Base-by-base conservation (phyloP, 75 land plant species). In the Azolla pinnata region DNA sequence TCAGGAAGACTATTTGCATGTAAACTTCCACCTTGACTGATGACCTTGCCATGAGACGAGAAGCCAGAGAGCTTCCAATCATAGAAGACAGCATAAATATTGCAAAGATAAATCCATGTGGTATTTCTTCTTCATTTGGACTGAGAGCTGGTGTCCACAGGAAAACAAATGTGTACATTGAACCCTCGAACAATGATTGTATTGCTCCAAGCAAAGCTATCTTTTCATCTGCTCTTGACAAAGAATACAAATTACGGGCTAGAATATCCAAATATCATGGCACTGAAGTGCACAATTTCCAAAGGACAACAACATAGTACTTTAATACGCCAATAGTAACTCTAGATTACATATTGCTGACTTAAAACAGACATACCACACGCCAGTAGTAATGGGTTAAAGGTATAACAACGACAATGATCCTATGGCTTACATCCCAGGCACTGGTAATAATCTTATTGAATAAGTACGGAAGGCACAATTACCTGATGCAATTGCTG, bases 151-250 rank as follows among this genome's bases (percentile, higher is more conserved):
- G 97, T 24, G 95, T 92, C 97, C 95, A 92, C 8, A 92, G 75
- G 63, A 92, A 92, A 45, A 92, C 96, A 81, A 92, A 92, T 14
- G 97, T 88, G 69, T 92, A 92, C 97, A 92, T 92, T 29, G 97
- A 88, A 35, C 96, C 97, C 64, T 92, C 97, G 69, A 92, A 92
- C 31, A 92, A 57, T 4, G 97, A 92, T 67, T 92, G 97, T 18
- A 92, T 92, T 28, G 97, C 97, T 58, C 97, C 97, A 23, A 92
- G 76, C 65, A 92, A 71, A 0, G 97, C 96, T 70, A 92, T 92
- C 53, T 88, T 92, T 53, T 92, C 97, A 88, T 92, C 97, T 90
- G 77, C 24, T 40, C 16, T n/a, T n/a, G n/a, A n/a, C n/a, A n/a
- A n/a, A n/a, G n/a, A n/a, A n/a, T n/a, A n/a, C n/a, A n/a, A n/a